Base-by-base conservation (phyloP, 2,329 filamentous ascomycete species). In the Monosporascus sp. region DNA sequence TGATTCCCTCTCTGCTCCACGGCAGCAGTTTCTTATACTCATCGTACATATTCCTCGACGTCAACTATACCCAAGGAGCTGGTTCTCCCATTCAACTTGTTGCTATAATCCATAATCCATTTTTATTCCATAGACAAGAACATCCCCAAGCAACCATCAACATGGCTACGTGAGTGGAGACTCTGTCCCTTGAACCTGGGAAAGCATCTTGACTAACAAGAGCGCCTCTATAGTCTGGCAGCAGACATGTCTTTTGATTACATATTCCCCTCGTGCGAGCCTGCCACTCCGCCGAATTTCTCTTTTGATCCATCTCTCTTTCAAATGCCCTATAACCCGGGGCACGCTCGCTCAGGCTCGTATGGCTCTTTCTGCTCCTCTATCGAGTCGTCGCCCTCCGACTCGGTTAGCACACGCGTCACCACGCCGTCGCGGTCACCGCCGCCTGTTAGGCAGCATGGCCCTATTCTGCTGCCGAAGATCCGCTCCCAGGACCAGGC, bases 401-500 rank as follows among this genome's bases (percentile, higher is more conserved):
- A 88, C 68, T 88, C 88, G 44, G 77, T 84, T 62, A 79, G 82
- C 73, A 88, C 86, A 20, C 78, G 81, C 60, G 77, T 83, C 62
- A 87, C 85, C 51, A 91, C 88, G 14, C 88, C 89, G 40, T 74
- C 78, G 41, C 75, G 78, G 51, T 80, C 79, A 51, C 78, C 81
- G 58, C 88, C 88, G 37, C 88, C 89, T 55, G 82, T 92, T 62
- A 81, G 86, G 56, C 87, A 90, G 57, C 87, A 91, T 72, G 89
- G 90, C 50, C 89, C 90, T 50, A 77, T 90, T 48, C 77, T 96
- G 55, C 78, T 96, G 35, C 91, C 91, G 65, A 94, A 91, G 79
- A 92, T 95, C 74, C 83, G 91, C 56, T 83, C 83, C 41, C 91
- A 94, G 72, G 91, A 96, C 72, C 88, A 93, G 72, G 79, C 86